Evolutionary conservation across 805 yeast genomes (phyloP).

Genomic region (Candida boidinii): DNA sequence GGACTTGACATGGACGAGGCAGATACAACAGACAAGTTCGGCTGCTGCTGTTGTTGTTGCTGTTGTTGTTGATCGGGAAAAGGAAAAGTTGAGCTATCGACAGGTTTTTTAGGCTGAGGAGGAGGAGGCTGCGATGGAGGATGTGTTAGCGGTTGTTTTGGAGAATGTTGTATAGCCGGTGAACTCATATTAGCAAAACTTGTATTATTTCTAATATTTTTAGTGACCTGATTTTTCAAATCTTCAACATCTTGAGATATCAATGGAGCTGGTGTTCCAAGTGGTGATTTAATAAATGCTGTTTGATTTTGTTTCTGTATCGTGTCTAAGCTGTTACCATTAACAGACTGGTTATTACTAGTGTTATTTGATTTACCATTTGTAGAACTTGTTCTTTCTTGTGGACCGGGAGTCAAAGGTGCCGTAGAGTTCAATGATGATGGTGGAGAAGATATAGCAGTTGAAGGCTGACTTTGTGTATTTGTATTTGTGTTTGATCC

Average conservation of each 20-base stretch:
- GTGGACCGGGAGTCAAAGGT: neutral
- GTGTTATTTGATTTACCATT: too few species aligned
- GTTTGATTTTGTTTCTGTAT: too few species aligned
- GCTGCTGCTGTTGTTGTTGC: constrained; percentile 2
- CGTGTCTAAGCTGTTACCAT: too few species aligned
- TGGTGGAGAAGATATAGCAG: constrained; percentile 1
- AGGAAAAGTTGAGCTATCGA: too few species aligned
- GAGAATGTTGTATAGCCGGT: constrained; percentile 3
- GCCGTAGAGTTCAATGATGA: too few species aligned
- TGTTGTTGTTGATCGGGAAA: constrained; percentile 5
- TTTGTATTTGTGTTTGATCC: neutral
- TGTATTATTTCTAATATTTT: constrained; percentile 10
- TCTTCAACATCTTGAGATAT: constrained; percentile 12
- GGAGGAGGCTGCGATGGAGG: constrained; percentile 3
- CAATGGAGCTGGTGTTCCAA: constrained; percentile 1
- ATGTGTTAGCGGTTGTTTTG: constrained; percentile 1
- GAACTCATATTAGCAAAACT: constrained; percentile 7
- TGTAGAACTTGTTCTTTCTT: neutral
- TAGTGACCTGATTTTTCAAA: constrained; percentile 12
- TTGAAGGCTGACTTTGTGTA: constrained; percentile 2
- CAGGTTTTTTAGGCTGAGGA: too few species aligned
- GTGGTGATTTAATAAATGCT: neutral
- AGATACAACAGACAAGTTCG: too few species aligned
- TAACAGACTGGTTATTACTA: too few species aligned
- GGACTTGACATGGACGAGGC: too few species aligned